Base-by-base conservation (phyloP, 192 early-diverging fungal genomes). In the Umbelopsis sp. region DNA sequence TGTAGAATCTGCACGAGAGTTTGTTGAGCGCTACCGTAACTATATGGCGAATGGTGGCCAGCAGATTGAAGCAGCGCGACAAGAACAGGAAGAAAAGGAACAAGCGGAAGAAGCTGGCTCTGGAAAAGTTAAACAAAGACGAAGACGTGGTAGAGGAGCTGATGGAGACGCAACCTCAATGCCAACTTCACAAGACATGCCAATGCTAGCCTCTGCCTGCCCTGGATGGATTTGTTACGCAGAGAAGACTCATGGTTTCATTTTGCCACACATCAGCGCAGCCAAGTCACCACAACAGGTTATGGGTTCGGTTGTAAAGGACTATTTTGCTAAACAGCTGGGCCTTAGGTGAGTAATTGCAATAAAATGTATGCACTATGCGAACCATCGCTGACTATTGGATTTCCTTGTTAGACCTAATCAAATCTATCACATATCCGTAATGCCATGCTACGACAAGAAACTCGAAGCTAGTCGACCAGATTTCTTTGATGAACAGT, bases 381-480 rank as follows among this genome's bases (percentile, higher is more conserved):
- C n/a, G n/a, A n/a, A n/a, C n/a, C n/a, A n/a, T n/a, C n/a, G n/a
- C n/a, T n/a, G n/a, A n/a, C n/a, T n/a, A n/a, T n/a, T n/a, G n/a
- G n/a, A n/a, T 6, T 6, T 11, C 4, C 4, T 41, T 41, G 12
- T 41, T 21, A 59, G 74, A 34, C 92, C 94, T 4, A 84, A 94
- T 74, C 85, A 83, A 54, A 91, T 98, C 26, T 98, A 95, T 77
- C 98, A 99, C 76, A 92, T 98, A 14, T 82, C 92, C 3, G 83
- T 99, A 26, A 98, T 98, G 98, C 96, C 96, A 36, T 99, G 98
- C 80, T 99, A 96, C 70, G 98, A 99, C 79, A 99, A 98, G 77
- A 99, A 99, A 81, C 87, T 99, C 20, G 98, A 99, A 80, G 98
- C 96, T 0, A 96, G 95, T 32, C 87, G 98, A 20, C 82, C 85